Evolutionary conservation across 805 yeast species (phyloP), one percentile per base, ranked within the genome.

Genomic region (Wickerhamiella siamensis): DNA sequence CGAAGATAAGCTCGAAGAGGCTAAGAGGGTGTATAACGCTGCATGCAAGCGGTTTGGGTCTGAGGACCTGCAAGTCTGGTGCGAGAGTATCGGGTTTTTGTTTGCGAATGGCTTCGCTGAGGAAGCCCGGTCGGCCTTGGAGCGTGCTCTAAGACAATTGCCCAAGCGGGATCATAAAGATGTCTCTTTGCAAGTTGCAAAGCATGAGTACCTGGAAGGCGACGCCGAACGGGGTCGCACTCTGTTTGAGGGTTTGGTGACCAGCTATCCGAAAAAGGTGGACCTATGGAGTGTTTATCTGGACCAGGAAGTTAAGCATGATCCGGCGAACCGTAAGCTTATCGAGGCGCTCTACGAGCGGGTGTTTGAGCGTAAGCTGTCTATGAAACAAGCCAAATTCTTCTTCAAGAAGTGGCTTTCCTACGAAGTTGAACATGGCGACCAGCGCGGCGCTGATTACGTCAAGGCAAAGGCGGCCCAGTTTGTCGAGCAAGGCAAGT

Each of bases 271-370:
- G 41, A 84, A 84, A 69, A 75, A 94, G 64, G 74, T 83, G 47
- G 98, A 88, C 61, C 62, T 88, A 47, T 88, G 97, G 97, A 87
- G 82, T 55, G 94, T 88, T 33, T 88, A 86, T 62, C 72, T 88
- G 49, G 98, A 88, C 60, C 94, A 83, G 60, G 97, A 88, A 61
- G 77, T 83, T 54, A 86, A 83, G 62, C 57, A 62, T 22, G 73
- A 51, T 8, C 32, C 70, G 41, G 79, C 76, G 40, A 77, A 77
- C 61, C 50, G 46, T 17, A 64, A 65, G 50, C 78, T 75, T 59
- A 80, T 77, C 31, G 88, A 79, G 55, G 80, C 74, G 16, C 66
- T 88, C 46, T 87, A 86, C 52, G 95, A 87, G 60, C 74, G 97
- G 59, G 83, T 80, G 3, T 54, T 81, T 34, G 56, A 68, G 26